These are phyloP conservation scores for Penicillium egyptiacum DNA, from an alignment of 495 filamentous ascomycete species.

Conservation along the genomic window DNA sequence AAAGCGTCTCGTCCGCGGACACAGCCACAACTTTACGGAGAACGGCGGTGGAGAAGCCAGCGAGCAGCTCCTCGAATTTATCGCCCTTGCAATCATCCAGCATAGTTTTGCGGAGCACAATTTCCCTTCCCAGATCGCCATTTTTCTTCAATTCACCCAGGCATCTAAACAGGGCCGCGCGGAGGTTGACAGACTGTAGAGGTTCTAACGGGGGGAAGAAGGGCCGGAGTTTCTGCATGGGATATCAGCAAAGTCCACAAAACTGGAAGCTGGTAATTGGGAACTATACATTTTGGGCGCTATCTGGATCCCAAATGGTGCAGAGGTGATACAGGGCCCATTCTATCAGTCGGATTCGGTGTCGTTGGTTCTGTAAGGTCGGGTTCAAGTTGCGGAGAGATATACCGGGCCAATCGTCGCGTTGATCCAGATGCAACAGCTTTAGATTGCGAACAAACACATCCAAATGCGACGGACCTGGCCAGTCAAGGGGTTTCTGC, in stretches of 20 bases:
- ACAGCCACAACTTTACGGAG: constrained; percentile 64
- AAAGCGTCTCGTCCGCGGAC: constrained; percentile 31
- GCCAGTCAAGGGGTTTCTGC: constrained; percentile 41
- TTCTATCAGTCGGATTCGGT: constrained; percentile 74
- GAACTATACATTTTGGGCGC: constrained; percentile 63
- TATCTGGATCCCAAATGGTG: constrained; percentile 73
- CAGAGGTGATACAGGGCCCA: constrained; percentile 85
- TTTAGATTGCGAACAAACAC: constrained; percentile 79
- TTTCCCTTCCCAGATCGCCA: constrained; percentile 74
- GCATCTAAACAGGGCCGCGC: constrained; percentile 75
- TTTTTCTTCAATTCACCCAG: constrained; percentile 83
- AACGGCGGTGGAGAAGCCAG: constrained; percentile 75
- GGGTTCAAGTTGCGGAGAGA: constrained; percentile 62
- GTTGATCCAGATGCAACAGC: constrained; percentile 72
- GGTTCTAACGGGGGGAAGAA: constrained; percentile 88
- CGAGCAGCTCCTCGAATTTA: constrained; percentile 74
- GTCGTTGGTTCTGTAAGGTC: constrained; percentile 71
- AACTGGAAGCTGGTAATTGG: not conserved
- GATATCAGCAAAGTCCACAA: constrained; percentile 5
- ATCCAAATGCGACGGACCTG: constrained; percentile 53
- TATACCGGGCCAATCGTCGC: constrained; percentile 75
- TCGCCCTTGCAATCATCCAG: constrained; percentile 89
- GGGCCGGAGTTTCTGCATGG: constrained; percentile 71
- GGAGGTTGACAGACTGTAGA: constrained; percentile 83
- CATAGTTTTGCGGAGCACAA: constrained; percentile 81